Evolutionary conservation across 805 yeast species (phyloP).

Genomic region (Saccharomycopsis sp.): DNA sequence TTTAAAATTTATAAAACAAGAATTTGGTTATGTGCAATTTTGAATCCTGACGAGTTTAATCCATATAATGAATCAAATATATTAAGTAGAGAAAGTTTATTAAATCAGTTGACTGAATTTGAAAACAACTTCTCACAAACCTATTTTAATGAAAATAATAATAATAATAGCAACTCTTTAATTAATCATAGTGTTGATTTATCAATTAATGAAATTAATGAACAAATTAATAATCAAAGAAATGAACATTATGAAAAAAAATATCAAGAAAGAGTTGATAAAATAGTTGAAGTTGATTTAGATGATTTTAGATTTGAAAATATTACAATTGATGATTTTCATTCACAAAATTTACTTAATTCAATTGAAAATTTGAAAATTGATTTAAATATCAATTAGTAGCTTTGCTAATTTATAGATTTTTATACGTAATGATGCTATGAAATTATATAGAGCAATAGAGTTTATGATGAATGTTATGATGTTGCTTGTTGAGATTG

Average conservation of each 20-base stretch:
- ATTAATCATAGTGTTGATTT: too few relatives aligned
- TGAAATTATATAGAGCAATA: too few relatives aligned
- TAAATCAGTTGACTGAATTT: conserved; percentile 1
- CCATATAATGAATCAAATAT: conserved; percentile 12
- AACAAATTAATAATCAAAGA: background rate
- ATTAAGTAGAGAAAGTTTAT: conserved; percentile 10
- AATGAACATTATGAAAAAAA: conserved; percentile 22
- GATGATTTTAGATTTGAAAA: conserved; percentile 10
- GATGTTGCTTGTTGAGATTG: too few relatives aligned
- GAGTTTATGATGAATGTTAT: too few relatives aligned
- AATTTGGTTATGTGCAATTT: conserved; percentile 75
- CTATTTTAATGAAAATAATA: too few relatives aligned
- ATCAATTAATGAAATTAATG: too few relatives aligned
- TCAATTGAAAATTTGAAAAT: conserved; percentile 16
- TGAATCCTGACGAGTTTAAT: conserved; percentile 22
- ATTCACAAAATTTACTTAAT: conserved; percentile 15
- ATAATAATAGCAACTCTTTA: too few relatives aligned
- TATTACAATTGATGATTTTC: conserved; percentile 15
- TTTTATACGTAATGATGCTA: too few relatives aligned
- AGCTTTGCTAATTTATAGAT: too few relatives aligned
- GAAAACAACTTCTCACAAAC: background rate
- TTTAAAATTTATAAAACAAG: conserved; percentile 70
- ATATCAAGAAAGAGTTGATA: conserved; percentile 83
- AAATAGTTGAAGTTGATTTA: conserved; percentile 22
- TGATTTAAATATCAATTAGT: too few relatives aligned